Evolutionary conservation across 1,284 basidiomycete species (phyloP).

Genomic region (Boletellus deceptivus): DNA sequence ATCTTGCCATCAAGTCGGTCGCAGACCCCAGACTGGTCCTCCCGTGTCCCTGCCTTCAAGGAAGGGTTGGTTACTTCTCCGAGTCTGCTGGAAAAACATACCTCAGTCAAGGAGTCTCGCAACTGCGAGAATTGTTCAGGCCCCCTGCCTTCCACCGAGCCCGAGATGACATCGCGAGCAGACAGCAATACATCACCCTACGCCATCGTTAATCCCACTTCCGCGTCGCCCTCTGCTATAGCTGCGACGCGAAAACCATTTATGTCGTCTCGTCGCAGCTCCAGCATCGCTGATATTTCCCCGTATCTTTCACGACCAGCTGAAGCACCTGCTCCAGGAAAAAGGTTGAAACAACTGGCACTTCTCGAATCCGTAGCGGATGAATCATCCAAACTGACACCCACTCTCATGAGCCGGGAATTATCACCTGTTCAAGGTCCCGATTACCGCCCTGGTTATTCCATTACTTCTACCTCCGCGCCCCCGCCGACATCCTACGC

Average conservation of each 20-base stretch:
- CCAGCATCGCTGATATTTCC: constrained; percentile 57
- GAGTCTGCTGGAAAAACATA: constrained; percentile 5
- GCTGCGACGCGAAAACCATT: constrained; percentile 21
- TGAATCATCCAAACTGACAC: constrained; percentile 64
- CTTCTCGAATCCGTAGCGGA: constrained; percentile 72
- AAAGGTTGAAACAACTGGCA: constrained; percentile 67
- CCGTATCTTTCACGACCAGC: constrained; percentile 56
- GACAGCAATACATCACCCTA: constrained; percentile 13
- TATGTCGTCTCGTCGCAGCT: constrained; percentile 34
- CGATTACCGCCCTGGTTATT: constrained; percentile 5
- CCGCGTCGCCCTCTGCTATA: constrained; percentile 10
- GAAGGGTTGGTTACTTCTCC: constrained; percentile 8
- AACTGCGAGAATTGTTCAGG: constrained; percentile 16
- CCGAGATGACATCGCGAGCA: constrained; percentile 25
- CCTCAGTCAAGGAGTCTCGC: constrained; percentile 2
- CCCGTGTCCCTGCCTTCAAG: constrained; percentile 28
- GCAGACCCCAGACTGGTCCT: constrained; percentile 34
- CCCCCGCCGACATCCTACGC: constrained; percentile 14
- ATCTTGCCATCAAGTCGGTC: constrained; percentile 12
- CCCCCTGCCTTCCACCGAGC: constrained; percentile 9
- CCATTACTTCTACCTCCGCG: constrained; percentile 21
- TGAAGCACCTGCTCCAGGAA: constrained; percentile 53
- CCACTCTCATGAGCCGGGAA: constrained; percentile 41
- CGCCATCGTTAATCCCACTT: constrained; percentile 4
- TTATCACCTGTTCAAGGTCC: constrained; percentile 16